Evolutionary conservation across 495 filamentous ascomycete genomes (phyloP), one percentile per base, ranked within the genome.

Genomic region (Aspergillus baeticus): DNA sequence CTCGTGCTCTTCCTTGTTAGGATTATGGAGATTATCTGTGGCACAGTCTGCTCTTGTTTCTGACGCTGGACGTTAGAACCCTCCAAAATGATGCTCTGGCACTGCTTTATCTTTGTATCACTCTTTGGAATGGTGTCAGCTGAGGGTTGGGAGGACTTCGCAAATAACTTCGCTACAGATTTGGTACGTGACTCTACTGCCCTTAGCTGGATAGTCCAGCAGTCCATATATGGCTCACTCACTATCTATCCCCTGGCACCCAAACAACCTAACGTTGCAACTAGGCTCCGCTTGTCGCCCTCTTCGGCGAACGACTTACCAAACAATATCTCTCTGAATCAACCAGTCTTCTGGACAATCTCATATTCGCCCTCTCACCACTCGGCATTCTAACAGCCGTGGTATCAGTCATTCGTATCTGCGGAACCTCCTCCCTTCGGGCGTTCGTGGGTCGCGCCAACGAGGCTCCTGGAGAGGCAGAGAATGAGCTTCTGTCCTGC

Each of bases 301-400:
- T 84, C 0, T 85, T 85, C 46, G 81, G 83, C 1, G 82, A 84
- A 41, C 67, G 74, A 37, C 70, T 86, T 23, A 79, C 82, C 0
- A 81, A 74, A 58, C 83, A 86, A 64, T 85, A 79, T 51, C 74
- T 85, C 42, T 82, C 79, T 52, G 76, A 83, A 51, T 74, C 76
- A 0, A 74, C 73, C 21, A 72, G 64, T 22, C 62, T 70, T 42
- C 54, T 78, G 0, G 83, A 85, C 45, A 76, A 80, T 54, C 55
- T 84, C 13, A 80, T 84, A 7, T 78, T 84, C 38, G 76, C 81
- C 0, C 71, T 83, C 38, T 75, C 72, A 0, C 81, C 82, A 2
- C 66, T 84, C 5, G 82, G 82, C 6, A 77, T 84, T 15, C 63
- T 84, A 35, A 84, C 82, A 0, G 74, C 75, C 2, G 72, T 84